Percentiles rank a stretch among this genome's conserved stretches.
These are phyloP conservation scores for Aspergillus sp. DNA, from an alignment of 2,329 filamentous ascomycete species.

Conservation along the genomic window DNA sequence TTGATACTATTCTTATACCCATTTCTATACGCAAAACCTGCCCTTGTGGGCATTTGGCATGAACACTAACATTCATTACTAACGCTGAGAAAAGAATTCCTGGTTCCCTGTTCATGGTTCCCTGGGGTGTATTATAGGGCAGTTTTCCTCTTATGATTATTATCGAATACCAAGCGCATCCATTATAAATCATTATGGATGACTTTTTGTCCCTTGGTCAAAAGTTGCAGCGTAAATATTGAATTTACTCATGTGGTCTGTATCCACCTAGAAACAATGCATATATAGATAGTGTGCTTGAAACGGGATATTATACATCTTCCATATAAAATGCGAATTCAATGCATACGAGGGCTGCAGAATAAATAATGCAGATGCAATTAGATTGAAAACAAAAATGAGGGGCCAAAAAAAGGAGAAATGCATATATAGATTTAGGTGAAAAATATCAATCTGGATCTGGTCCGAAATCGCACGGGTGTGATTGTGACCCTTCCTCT, in stretches of 20 bases:
- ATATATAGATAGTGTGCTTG: neutral
- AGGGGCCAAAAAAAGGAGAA: neutral
- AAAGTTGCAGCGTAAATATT: neutral
- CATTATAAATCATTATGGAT: neutral
- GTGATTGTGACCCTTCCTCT: neutral
- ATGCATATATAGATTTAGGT: neutral
- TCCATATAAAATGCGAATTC: neutral
- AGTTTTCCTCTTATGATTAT: neutral
- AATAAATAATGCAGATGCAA: neutral
- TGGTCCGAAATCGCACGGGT: neutral
- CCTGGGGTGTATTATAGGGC: neutral
- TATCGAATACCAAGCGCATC: neutral
- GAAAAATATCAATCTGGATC: neutral
- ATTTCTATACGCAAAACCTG: neutral
- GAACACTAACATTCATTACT: neutral
- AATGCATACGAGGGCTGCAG: neutral
- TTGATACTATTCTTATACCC: neutral
- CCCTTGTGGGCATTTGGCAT: neutral
- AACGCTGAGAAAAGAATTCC: neutral
- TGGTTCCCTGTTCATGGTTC: neutral
- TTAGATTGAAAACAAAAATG: neutral
- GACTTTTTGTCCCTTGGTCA: neutral
- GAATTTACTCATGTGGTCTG: neutral
- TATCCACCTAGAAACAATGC: neutral
- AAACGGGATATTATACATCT: slow-evolving; percentile 1